A percentile compares a stretch with the other conserved stretches of the same genome.
These are phyloP conservation scores for Exophiala mesophila DNA, from an alignment of 2,329 filamentous ascomycete species.

Conservation along the genomic window DNA sequence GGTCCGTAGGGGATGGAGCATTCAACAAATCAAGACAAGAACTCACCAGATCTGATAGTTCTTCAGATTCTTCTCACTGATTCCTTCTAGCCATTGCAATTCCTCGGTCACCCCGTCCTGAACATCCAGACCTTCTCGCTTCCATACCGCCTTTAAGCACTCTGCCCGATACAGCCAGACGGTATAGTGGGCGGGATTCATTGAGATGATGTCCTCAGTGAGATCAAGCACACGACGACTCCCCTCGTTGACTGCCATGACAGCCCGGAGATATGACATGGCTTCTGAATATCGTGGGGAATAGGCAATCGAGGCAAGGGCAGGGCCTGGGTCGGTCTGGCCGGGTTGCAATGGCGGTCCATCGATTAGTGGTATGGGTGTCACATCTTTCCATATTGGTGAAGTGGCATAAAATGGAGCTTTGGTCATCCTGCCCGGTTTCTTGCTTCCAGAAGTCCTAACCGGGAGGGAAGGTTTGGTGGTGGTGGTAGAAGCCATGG, in stretches of 20 bases:
- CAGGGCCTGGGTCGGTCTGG: conserved; percentile 39
- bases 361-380: conserved; percentile 78
- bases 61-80: conserved; percentile 80
- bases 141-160: conserved; percentile 55
- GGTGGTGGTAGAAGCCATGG: neutral
- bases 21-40: no score
- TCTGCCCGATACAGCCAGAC: conserved; percentile 95
- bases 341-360: conserved; percentile 39
- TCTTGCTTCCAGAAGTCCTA: neutral
- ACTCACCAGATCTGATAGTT: conserved; percentile 93
- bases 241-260: conserved; percentile 85
- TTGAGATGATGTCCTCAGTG: conserved; percentile 81
- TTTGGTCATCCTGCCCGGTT: conserved; percentile 4
- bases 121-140: conserved; percentile 41
- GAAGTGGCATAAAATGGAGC: conserved; percentile 54
- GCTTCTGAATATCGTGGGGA: conserved; percentile 84
- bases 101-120: conserved; percentile 51
- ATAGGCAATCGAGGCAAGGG: conserved; percentile 90
- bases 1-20: no score
- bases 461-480: neutral
- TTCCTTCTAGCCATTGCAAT: conserved; percentile 77
- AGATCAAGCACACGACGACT: conserved; percentile 72
- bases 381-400: conserved; percentile 76
- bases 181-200: conserved; percentile 97
- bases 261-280: conserved; percentile 85